Conservation (phyloP, 495 filamentous ascomycete species). For the Aspergillus egyptiacus region DNA sequence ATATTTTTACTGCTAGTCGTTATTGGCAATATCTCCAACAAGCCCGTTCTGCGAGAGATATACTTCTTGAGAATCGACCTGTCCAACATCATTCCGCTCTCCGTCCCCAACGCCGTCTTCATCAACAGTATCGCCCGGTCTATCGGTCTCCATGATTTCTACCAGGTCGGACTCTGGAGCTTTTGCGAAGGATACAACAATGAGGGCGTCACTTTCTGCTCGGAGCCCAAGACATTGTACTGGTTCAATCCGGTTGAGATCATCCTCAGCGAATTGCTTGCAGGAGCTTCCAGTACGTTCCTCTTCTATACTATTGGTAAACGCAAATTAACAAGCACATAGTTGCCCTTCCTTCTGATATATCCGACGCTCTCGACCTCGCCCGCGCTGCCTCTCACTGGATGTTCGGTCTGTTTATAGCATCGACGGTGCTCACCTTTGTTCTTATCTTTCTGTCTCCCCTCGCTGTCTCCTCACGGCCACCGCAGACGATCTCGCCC, state of each 20-base stretch:
- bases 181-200: constrained; percentile 80
- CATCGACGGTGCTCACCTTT: constrained; percentile 59
- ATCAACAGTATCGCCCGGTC: constrained; percentile 87
- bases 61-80: constrained; percentile 83
- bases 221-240: constrained; percentile 60
- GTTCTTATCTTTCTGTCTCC: constrained; percentile 61
- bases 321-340: neutral
- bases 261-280: constrained; percentile 65
- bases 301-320: neutral
- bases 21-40: constrained; percentile 61
- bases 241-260: constrained; percentile 89
- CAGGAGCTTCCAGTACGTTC: constrained; percentile 66
- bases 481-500: constrained; percentile 33
- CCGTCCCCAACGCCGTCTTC: constrained; percentile 65
- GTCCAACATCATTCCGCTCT: constrained; percentile 72
- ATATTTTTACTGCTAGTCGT: constrained; percentile 74
- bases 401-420: constrained; percentile 88
- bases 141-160: constrained; percentile 88
- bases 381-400: constrained; percentile 72
- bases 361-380: constrained; percentile 65
- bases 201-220: constrained; percentile 69
- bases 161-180: constrained; percentile 84
- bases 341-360: constrained; percentile 71
- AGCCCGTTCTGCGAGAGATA: constrained; percentile 55
- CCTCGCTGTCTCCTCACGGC: constrained; percentile 49